These are phyloP conservation scores for Apiospora malaysiana DNA, from an alignment of 2,329 filamentous ascomycete species.

Conservation along the genomic window DNA sequence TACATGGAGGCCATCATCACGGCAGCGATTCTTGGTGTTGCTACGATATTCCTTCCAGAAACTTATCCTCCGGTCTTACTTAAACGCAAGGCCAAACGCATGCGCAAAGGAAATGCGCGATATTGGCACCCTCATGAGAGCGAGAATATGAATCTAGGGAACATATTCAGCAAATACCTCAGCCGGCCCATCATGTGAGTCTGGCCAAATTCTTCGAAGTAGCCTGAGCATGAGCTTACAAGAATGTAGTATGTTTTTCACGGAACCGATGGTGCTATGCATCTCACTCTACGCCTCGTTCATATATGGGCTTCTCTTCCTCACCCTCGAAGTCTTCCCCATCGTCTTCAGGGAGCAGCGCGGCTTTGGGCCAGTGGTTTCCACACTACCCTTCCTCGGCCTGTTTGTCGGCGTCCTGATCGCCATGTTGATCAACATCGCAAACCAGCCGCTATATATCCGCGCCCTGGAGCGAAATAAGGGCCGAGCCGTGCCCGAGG, in stretches of 20 bases:
- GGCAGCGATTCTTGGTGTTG: constrained; percentile 36
- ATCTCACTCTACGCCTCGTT: constrained; percentile 52
- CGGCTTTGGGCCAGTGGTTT: constrained; percentile 47
- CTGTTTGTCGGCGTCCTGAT: constrained; percentile 49
- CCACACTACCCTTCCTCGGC: constrained; percentile 51
- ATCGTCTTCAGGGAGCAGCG: constrained; percentile 52
- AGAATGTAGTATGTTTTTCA: constrained; percentile 50
- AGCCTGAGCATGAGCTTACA: constrained; percentile 43
- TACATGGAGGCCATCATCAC: constrained; percentile 50
- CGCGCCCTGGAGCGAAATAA: not conserved
- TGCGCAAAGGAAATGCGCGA: constrained; percentile 51
- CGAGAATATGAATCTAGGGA: constrained; percentile 31
- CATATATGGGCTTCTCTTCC: constrained; percentile 52
- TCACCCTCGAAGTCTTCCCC: constrained; percentile 53
- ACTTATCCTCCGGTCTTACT: constrained; percentile 44
- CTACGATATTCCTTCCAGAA: constrained; percentile 40
- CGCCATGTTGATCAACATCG: constrained; percentile 19
- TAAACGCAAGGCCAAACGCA: constrained; percentile 36
- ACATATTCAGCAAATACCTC: constrained; percentile 28
- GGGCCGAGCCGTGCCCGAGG: constrained; percentile 21
- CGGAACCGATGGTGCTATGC: constrained; percentile 53
- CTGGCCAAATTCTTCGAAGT: constrained; percentile 27
- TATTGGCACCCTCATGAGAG: constrained; percentile 53
- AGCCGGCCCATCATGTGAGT: constrained; percentile 39
- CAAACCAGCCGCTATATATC: constrained; percentile 35